Conservation (phyloP, 805 yeast genomes). For the Kuraishia molischiana region DNA sequence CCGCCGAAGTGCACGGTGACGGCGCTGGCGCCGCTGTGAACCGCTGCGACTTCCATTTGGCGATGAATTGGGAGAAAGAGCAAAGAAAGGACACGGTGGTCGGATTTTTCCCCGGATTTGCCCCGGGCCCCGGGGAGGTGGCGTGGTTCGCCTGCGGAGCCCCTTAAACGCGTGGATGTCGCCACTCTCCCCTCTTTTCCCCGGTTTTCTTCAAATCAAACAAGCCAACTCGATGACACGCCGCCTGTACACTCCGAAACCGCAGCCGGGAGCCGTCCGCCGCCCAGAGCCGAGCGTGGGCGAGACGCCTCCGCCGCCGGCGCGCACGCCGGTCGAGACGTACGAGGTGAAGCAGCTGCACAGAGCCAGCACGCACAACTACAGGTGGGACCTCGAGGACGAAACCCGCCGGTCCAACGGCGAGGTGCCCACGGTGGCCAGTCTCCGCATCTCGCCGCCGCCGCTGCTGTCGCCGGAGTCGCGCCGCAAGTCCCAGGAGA, state of each 20-base stretch:
- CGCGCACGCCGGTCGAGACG: neutral
- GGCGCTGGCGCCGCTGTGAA: too few species aligned
- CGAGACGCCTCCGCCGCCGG: neutral
- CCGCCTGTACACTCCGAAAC: neutral
- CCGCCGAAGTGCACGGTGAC: too few species aligned
- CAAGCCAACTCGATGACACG: neutral
- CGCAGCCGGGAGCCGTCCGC: neutral
- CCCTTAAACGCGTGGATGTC: too few species aligned
- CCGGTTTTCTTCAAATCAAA: too few species aligned
- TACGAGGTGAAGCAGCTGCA: slow-evolving; percentile 3
- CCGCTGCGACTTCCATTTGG: too few species aligned
- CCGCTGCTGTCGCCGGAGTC: neutral
- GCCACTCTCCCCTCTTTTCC: too few species aligned
- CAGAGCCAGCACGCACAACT: slow-evolving; percentile 10
- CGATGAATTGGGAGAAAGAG: too few species aligned
- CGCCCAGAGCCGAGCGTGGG: neutral
- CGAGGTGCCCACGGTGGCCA: neutral
- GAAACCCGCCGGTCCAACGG: slow-evolving; percentile 1
- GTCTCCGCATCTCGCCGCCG: neutral
- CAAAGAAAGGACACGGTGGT: too few species aligned
- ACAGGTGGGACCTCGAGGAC: slow-evolving; percentile 13
- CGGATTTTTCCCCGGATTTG: too few species aligned
- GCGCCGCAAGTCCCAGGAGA: slow-evolving; percentile 12
- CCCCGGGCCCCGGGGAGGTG: too few species aligned
- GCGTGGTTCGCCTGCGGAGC: too few species aligned